Percentiles rank a stretch among this genome's conserved stretches.
Evolutionary conservation across 2,329 filamentous ascomycete genomes (phyloP).

Genomic region (Grosmannia serpens): DNA sequence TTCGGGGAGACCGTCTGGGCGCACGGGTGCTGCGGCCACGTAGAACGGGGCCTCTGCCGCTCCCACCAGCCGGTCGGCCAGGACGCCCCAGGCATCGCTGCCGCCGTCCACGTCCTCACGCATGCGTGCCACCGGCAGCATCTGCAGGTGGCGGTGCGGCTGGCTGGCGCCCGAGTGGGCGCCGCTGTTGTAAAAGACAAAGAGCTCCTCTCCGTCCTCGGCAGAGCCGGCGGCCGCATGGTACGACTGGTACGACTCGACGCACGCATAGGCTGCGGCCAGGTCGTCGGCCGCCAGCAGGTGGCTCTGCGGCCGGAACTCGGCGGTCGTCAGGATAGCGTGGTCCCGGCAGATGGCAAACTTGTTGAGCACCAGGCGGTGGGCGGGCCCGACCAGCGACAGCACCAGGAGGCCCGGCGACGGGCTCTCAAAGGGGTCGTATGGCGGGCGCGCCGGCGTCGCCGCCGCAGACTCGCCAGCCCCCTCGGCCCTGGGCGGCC

Average conservation of each 20-base stretch:
- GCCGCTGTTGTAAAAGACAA: constrained; percentile 62
- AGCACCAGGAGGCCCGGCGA: constrained; percentile 42
- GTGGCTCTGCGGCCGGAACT: constrained; percentile 52
- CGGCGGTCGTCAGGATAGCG: constrained; percentile 58
- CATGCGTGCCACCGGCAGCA: constrained; percentile 57
- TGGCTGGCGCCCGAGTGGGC: constrained; percentile 59
- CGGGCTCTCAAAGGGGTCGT: constrained; percentile 57
- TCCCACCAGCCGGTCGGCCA: constrained; percentile 26
- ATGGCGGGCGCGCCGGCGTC: constrained; percentile 15
- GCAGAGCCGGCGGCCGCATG: too few species aligned
- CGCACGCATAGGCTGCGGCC: constrained; percentile 47
- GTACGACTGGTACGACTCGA: constrained; percentile 38
- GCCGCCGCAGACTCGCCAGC: constrained; percentile 47
- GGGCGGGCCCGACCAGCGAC: constrained; percentile 27
- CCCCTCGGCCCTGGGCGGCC: neutral
- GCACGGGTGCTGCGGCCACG: constrained; percentile 5
- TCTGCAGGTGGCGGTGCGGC: constrained; percentile 59
- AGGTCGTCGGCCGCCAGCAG: constrained; percentile 50
- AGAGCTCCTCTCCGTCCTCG: constrained; percentile 30
- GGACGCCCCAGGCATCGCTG: constrained; percentile 32
- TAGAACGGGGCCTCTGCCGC: constrained; percentile 5
- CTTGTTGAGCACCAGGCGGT: constrained; percentile 63
- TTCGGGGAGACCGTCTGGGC: neutral
- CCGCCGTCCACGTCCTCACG: constrained; percentile 32
- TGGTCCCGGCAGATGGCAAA: constrained; percentile 61